Evolutionary conservation across 768 basidiomycete genomes (phyloP).

Genomic region (Russula ochroleuca): DNA sequence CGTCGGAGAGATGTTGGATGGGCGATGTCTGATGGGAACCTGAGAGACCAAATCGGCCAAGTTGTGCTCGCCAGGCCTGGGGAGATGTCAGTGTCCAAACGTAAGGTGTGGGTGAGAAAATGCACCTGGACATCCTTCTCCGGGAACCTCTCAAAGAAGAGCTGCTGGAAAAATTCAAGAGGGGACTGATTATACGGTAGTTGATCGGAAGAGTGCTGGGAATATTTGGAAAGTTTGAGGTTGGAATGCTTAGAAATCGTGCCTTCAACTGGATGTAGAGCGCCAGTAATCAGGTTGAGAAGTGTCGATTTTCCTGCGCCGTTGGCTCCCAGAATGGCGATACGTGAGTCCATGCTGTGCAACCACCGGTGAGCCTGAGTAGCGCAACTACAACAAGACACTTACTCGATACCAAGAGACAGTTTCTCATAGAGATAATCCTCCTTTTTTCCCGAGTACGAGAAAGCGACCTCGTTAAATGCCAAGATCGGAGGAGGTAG

Average conservation of each 20-base stretch:
- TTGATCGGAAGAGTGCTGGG: constrained; percentile 97
- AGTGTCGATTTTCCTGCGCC: constrained; percentile 94
- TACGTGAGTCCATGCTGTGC: constrained; percentile 83
- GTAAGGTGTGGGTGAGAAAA: constrained; percentile 8
- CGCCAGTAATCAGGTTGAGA: constrained; percentile 83
- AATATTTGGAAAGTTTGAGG: constrained; percentile 97
- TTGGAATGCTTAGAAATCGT: constrained; percentile 84
- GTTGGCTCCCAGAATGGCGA: constrained; percentile 95
- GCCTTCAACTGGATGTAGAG: constrained; percentile 74
- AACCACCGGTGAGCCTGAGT: constrained; percentile 14
- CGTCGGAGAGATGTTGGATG: constrained; percentile 93
- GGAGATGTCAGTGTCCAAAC: constrained; percentile 19
- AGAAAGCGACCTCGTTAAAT: constrained; percentile 91
- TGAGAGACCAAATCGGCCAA: constrained; percentile 93
- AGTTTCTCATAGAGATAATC: constrained; percentile 86
- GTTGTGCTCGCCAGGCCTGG: constrained; percentile 89
- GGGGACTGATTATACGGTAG: constrained; percentile 89
- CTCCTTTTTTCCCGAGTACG: constrained; percentile 85
- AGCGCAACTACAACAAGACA: constrained; percentile 23
- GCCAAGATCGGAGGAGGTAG: constrained; percentile 97
- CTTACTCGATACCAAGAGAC: constrained; percentile 96
- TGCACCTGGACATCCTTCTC: constrained; percentile 80
- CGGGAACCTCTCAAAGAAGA: constrained; percentile 81
- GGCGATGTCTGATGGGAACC: constrained; percentile 92
- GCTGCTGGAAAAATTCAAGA: constrained; percentile 85